These are phyloP conservation scores for Aspergillus transmontanensis DNA, from an alignment of 2,329 filamentous ascomycete genomes.

Conservation along the genomic window DNA sequence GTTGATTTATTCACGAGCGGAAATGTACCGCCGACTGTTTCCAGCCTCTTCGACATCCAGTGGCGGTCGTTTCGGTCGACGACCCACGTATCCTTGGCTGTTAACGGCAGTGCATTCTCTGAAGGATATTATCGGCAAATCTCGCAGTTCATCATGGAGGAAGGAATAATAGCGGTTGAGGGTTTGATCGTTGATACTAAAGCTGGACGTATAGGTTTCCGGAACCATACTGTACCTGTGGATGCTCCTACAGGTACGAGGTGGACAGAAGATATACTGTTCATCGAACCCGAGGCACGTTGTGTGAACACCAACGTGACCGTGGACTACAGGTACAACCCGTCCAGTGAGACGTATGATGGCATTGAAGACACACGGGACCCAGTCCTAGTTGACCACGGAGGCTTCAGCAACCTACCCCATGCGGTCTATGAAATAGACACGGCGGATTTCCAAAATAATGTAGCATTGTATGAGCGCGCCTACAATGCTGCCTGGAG, in stretches of 20 bases:
- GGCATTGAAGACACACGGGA: neutral
- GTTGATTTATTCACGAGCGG: no score
- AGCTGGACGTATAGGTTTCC: neutral
- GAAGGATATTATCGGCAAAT: neutral
- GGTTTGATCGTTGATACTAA: neutral
- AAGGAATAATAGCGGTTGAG: neutral
- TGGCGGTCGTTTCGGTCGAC: neutral
- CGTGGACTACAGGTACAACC: neutral
- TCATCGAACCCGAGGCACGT: neutral
- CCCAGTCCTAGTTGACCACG: neutral
- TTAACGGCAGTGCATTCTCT: neutral
- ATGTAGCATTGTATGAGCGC: neutral
- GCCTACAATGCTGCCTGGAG: neutral
- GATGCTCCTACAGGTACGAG: neutral
- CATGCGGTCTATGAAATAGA: neutral
- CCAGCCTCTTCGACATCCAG: neutral
- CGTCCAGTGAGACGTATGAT: neutral
- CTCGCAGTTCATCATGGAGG: neutral
- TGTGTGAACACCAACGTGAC: conserved; percentile 1
- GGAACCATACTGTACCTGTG: neutral
- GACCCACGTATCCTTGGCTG: neutral
- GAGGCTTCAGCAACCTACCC: neutral
- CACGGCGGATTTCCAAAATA: neutral
- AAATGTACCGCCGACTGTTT: neutral
- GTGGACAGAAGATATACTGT: conserved; percentile 5